Evolutionary conservation across 495 filamentous ascomycete species (phyloP), one percentile per base, ranked within the genome.

Genomic region (Niebla homalea): DNA sequence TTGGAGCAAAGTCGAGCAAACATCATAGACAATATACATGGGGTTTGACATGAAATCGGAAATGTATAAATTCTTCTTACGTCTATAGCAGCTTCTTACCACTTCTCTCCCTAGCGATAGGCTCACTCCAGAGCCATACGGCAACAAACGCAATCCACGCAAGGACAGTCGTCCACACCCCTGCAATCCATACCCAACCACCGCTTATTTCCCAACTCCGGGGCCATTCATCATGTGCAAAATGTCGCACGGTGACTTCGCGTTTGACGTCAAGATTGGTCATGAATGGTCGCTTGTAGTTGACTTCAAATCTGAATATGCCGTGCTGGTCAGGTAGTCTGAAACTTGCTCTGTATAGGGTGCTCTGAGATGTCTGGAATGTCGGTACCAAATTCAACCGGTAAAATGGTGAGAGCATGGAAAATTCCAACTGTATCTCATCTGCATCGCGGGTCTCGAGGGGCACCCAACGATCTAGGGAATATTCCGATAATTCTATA

Each of bases 391-490:
- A 81, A 51, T 77, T 65, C 19, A 96, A 75, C n/a, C 93, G 89
- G 70, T 96, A 85, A 80, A 93, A 96, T 56, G 93, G 92, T 6
- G 90, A 95, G 14, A 98, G 84, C 92, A 98, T 98, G 68, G 80
- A 88, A 73, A 95, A 94, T 67, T 98, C 92, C 50, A 98, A 84
- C 63, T 98, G 92, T 14, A 97, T 63, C 23, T 66, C 71, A 62
- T 98, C 92, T 46, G 62, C 66, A 3, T 70, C 52, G 48, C 85
- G 80, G 29, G 86, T 70, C 36, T 69, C 69, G 69, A 89, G 94
- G 49, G 89, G 86, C 7, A 71, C 67, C 67, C 78, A 90, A 58
- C 75, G 71, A 62, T 81, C 76, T 67, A 73, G 77, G 26, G 61
- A 57, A 64, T 86, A 95, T 62, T 96, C 88, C 7, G 92, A 94